Evolutionary conservation across 352 stramenopile genomes (phyloP).

Genomic region (Aphanomyces astaci): DNA sequence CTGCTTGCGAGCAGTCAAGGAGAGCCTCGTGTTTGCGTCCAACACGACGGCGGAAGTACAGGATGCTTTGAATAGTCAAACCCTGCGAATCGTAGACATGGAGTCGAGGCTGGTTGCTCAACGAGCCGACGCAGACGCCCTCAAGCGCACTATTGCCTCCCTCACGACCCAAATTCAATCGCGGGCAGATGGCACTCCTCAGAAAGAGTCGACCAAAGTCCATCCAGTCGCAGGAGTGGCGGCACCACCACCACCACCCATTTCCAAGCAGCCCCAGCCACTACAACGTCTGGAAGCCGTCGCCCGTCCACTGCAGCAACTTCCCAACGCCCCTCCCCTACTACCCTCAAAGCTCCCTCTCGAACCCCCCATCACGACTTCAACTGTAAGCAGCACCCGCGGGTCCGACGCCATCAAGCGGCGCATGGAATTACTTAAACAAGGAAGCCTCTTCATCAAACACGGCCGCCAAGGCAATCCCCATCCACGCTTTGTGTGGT

Average conservation of each 20-base stretch:
- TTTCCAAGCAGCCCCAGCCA: no score
- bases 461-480: slow-evolving; percentile 66
- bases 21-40: slow-evolving; percentile 59
- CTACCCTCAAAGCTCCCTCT: no score
- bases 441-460: slow-evolving; percentile 69
- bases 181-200: neutral
- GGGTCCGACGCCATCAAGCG: slow-evolving; percentile 52
- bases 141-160: slow-evolving; percentile 41
- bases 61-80: slow-evolving; percentile 49
- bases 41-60: slow-evolving; percentile 53
- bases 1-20: slow-evolving; percentile 52
- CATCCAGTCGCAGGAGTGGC: neutral
- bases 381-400: neutral
- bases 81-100: slow-evolving; percentile 38
- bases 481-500: slow-evolving; percentile 76
- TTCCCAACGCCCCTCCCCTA: no score
- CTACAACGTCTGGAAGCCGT: no score
- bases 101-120: slow-evolving; percentile 57
- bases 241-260: neutral
- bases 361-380: no score
- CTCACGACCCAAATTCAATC: slow-evolving; percentile 26
- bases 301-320: no score
- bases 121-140: slow-evolving; percentile 39
- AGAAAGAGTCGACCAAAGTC: neutral
- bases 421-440: slow-evolving; percentile 62